Conservation (phyloP, 768 basidiomycete species). For the Amanita phalloides region DNA sequence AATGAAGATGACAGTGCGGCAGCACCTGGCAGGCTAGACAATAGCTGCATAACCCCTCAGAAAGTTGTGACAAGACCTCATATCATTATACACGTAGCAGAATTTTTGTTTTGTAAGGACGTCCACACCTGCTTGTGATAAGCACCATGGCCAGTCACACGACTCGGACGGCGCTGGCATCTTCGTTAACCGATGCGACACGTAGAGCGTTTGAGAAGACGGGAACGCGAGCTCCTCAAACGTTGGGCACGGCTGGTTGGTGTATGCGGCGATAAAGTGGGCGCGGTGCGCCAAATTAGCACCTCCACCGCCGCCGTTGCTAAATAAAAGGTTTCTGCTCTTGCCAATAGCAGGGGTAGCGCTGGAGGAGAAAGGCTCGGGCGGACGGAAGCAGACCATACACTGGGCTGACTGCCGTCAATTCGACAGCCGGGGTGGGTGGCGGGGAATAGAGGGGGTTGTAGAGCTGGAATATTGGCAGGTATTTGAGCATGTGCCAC, state of each 20-base stretch:
- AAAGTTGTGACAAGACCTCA: too few relatives aligned
- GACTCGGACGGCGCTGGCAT: background rate
- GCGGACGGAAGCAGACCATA: too few relatives aligned
- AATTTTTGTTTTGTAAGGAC: too few relatives aligned
- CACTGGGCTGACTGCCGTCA: too few relatives aligned
- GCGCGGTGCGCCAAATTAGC: background rate
- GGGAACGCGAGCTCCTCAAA: constrained; percentile 1
- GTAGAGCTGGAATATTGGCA: constrained; percentile 30
- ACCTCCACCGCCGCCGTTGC: background rate
- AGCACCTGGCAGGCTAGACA: too few relatives aligned
- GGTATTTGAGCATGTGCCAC: constrained; percentile 16
- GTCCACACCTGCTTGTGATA: too few relatives aligned
- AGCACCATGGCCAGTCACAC: background rate
- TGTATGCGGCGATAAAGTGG: background rate
- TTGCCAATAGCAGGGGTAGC: background rate
- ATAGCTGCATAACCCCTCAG: too few relatives aligned
- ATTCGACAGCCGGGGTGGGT: background rate
- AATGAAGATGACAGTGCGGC: too few relatives aligned
- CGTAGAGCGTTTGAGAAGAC: background rate
- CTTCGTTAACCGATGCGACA: background rate
- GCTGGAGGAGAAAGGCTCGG: background rate
- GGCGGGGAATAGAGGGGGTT: constrained; percentile 3
- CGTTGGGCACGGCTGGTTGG: background rate
- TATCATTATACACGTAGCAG: too few relatives aligned
- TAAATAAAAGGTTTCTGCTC: background rate